phyloP scores from a whole-genome alignment of 306 rosid species.

The Inga oerstediana region DNA sequence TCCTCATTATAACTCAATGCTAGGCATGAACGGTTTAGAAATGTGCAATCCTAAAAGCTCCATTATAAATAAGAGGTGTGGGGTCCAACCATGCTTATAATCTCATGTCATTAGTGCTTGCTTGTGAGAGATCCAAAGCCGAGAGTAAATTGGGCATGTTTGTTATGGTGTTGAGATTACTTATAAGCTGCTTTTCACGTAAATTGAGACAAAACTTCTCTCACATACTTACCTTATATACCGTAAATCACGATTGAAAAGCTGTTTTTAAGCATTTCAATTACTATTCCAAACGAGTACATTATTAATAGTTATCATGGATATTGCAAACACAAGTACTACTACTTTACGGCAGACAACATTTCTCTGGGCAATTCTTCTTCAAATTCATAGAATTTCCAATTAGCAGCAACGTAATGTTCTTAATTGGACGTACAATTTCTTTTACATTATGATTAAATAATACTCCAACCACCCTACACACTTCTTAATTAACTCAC shows the following conservation, averaged over 20 bases:
- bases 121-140: constrained; percentile 45
- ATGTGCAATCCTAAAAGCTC: neutral
- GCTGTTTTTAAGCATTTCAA: too few species aligned
- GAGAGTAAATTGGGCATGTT: neutral
- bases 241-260: too few species aligned
- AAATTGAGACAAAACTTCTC: too few species aligned
- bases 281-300: too few species aligned
- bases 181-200: too few species aligned
- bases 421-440: neutral
- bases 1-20: neutral
- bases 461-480: neutral
- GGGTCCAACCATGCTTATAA: too few species aligned
- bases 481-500: neutral
- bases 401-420: neutral
- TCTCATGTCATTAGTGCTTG: too few species aligned
- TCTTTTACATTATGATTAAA: neutral
- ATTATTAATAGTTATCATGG: constrained; percentile 26
- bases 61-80: too few species aligned
- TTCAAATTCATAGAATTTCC: neutral
- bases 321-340: constrained; percentile 15
- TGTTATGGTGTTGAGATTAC: too few species aligned
- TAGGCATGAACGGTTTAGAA: neutral
- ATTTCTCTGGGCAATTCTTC: neutral
- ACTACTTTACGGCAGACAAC: neutral
- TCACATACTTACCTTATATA: too few species aligned